These are phyloP conservation scores for Euphorbia celastroides DNA, from an alignment of 441 rosid species.

Conservation along the genomic window DNA sequence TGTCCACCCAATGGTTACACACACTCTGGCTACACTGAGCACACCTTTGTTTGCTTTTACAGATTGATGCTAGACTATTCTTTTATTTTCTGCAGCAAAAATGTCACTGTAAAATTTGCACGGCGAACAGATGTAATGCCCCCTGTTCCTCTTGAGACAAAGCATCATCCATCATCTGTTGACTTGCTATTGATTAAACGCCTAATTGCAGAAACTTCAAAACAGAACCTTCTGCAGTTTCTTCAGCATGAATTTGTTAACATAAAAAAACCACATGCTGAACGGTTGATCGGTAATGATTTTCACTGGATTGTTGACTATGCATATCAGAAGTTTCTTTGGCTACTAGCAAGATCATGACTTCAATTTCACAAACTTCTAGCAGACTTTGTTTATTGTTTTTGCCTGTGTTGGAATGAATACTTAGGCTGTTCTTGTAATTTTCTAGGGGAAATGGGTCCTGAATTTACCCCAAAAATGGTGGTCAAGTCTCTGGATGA, in stretches of 20 bases:
- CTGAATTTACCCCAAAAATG: slow-evolving; percentile 80
- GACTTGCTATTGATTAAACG: slow-evolving; percentile 92
- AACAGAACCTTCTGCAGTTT: slow-evolving; percentile 78
- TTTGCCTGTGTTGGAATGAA: neutral
- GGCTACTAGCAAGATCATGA: neutral
- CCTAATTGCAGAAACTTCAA: slow-evolving; percentile 85
- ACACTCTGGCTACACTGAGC: neutral
- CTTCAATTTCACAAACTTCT: neutral
- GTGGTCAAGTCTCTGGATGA: slow-evolving; percentile 69
- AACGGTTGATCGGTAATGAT: slow-evolving; percentile 72
- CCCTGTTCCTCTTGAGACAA: slow-evolving; percentile 90
- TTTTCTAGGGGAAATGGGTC: slow-evolving; percentile 89
- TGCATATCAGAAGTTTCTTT: slow-evolving; percentile 11
- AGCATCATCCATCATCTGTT: slow-evolving; percentile 97
- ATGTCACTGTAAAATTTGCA: slow-evolving; percentile 73
- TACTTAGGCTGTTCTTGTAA: slow-evolving; percentile 16
- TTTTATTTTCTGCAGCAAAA: slow-evolving; percentile 50
- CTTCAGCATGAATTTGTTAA: slow-evolving; percentile 95
- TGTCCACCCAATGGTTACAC: neutral
- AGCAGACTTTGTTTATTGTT: neutral
- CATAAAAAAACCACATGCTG: slow-evolving; percentile 74
- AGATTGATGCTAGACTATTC: neutral
- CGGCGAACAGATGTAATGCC: slow-evolving; percentile 98
- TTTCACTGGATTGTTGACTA: slow-evolving; percentile 8
- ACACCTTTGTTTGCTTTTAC: neutral